These are phyloP conservation scores for Trichoderma koningiopsis DNA, from an alignment of 2,329 filamentous ascomycete species.

Conservation along the genomic window DNA sequence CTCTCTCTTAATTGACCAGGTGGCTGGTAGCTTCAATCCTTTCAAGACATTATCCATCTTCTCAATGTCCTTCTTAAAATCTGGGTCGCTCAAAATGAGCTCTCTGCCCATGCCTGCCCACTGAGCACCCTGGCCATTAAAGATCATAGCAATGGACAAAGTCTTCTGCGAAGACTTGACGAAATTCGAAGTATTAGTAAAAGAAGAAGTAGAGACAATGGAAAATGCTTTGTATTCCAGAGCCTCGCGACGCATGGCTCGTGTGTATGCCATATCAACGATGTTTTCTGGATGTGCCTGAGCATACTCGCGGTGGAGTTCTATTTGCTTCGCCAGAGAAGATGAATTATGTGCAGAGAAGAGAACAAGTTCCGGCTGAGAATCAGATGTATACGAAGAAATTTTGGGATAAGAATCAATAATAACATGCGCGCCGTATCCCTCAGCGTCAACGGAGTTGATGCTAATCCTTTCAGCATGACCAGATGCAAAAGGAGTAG, in stretches of 20 bases:
- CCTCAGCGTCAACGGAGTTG: conserved; percentile 42
- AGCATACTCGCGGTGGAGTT: conserved; percentile 36
- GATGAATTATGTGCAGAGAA: conserved; percentile 17
- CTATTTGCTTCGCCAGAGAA: conserved; percentile 17
- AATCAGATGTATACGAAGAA: neutral
- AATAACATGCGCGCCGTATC: conserved; percentile 42
- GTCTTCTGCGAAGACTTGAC: neutral
- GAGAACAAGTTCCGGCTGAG: conserved; percentile 18
- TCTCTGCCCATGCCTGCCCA: conserved; percentile 46
- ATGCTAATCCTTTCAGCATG: conserved; percentile 33
- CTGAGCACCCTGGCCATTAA: conserved; percentile 50
- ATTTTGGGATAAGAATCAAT: neutral
- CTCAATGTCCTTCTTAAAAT: conserved; percentile 30
- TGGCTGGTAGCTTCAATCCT: conserved; percentile 31
- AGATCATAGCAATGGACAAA: conserved; percentile 36
- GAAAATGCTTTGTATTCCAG: conserved; percentile 12
- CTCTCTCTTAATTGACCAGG: conserved; percentile 32
- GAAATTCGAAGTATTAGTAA: conserved; percentile 2
- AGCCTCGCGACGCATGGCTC: conserved; percentile 5
- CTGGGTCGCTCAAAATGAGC: conserved; percentile 32
- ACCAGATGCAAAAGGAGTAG: conserved; percentile 41
- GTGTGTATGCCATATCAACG: conserved; percentile 19
- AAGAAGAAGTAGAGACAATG: conserved; percentile 26
- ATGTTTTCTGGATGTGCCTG: conserved; percentile 21
- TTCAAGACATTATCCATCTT: conserved; percentile 25